phyloP scores from a whole-genome alignment of 225 moss, liverwort and hornwort species.

The Pleurozium schreberi region DNA sequence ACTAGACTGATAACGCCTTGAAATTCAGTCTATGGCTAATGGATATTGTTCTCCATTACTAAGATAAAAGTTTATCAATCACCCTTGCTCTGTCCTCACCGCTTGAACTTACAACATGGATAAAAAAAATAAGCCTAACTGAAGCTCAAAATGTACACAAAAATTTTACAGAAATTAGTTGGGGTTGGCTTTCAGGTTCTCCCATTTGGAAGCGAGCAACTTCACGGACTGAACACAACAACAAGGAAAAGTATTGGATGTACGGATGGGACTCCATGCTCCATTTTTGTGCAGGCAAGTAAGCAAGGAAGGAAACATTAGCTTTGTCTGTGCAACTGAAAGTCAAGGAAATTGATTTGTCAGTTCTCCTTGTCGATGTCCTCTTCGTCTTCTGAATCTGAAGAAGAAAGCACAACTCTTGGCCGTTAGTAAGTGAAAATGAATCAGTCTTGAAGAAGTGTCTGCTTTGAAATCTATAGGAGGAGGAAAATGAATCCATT shows the following conservation, averaged over 20 bases:
- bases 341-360: neutral
- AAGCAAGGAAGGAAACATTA: neutral
- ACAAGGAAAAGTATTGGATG: neutral
- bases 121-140: neutral
- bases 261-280: neutral
- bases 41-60: neutral
- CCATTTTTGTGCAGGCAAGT: neutral
- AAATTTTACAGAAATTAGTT: neutral
- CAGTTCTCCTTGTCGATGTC: slow-evolving; percentile 32
- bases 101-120: neutral
- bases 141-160: neutral
- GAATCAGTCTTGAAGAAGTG: too few relatives aligned
- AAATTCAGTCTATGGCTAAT: neutral
- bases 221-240: neutral
- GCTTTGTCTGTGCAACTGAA: neutral
- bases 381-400: slow-evolving; percentile 51
- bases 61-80: neutral
- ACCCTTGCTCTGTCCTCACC: neutral
- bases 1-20: neutral
- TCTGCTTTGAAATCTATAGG: neutral
- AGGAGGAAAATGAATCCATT: neutral
- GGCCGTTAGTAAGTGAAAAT: too few relatives aligned
- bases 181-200: neutral
- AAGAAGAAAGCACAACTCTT: neutral
- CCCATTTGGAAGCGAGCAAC: neutral